Evolutionary conservation across 2,329 filamentous ascomycete genomes (phyloP), one percentile per base, ranked within the genome.

Genomic region (Epichloe uncinata): DNA sequence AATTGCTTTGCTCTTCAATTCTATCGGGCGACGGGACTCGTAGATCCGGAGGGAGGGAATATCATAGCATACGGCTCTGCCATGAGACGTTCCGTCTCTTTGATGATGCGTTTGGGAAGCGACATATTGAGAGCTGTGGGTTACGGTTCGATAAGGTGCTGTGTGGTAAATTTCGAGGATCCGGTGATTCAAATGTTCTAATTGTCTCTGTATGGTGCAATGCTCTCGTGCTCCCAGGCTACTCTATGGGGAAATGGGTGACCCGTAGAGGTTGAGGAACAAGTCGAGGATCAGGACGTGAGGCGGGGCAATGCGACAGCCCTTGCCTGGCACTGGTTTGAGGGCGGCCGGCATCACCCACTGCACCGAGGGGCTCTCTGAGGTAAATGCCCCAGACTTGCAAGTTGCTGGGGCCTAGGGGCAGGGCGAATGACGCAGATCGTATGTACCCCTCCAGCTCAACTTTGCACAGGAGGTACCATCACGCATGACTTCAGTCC

Each of bases 81-180:
- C 81, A 95, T 90, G 59, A 98, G 79, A 63, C 93, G 84, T 73
- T 98, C 91, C 18, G 93, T 98, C 79, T 98, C 94, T 73, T 98
- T 98, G 64, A 97, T 79, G 63, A 98, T 98, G 65, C 93, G 79
- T 77, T 98, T 98, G 34, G 93, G 91, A 57, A 98, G 75, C 55
- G 88, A 82, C 87, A 81, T 81, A 12, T 51, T 48, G 50, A 44
- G 45, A 51, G 44, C n/a, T 37, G 44, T 43, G 38, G 9, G 18
- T n/a, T 35, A 22, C 26, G 26, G 18, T 51, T 16, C 20, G 36
- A 26, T 16, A 26, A 36, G 30, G 26, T 37, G 26, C 5, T 16
- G 20, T 5, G 11, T 6, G 15, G 15, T 2, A 15, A 7, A 5
- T 41, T 6, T 47, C 45, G 45, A 16, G 4, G 12, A 30, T 35